Evolutionary conservation across 2,329 filamentous ascomycete species (phyloP).

Genomic region (Rutstroemia sp.): DNA sequence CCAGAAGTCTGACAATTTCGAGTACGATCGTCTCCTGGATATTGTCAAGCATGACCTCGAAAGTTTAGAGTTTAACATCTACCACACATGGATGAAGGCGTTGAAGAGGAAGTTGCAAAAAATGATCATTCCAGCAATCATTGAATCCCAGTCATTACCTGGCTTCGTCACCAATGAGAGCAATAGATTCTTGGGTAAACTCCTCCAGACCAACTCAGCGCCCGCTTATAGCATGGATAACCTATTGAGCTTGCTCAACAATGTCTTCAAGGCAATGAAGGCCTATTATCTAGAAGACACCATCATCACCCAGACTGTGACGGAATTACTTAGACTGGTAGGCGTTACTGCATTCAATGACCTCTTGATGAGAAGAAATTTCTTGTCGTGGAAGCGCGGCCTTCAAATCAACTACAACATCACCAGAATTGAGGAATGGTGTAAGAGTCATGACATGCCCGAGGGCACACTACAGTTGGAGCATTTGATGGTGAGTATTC

Average conservation of each 20-base stretch:
- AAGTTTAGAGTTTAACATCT: constrained; percentile 98
- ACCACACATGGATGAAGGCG: constrained; percentile 99
- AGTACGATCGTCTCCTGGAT: constrained; percentile 93
- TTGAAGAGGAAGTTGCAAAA: constrained; percentile 98
- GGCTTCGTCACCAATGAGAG: constrained; percentile 98
- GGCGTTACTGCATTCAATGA: constrained; percentile 99
- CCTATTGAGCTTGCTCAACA: constrained; percentile 88
- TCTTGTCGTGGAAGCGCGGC: constrained; percentile 98
- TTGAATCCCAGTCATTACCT: constrained; percentile 95
- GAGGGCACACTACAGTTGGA: constrained; percentile 95
- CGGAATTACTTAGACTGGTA: constrained; percentile 84
- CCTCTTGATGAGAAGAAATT: constrained; percentile 93
- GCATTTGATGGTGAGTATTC: constrained; percentile 75
- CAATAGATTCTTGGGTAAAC: constrained; percentile 95
- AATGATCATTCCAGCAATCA: constrained; percentile 99
- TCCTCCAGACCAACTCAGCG: constrained; percentile 79
- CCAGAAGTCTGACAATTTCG: constrained; percentile 98
- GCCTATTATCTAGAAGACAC: constrained; percentile 94
- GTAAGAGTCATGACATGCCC: constrained; percentile 99
- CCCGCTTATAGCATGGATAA: constrained; percentile 99
- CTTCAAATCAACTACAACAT: constrained; percentile 99
- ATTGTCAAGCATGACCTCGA: constrained; percentile 99
- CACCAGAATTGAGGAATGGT: constrained; percentile 98
- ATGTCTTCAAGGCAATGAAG: constrained; percentile 98
- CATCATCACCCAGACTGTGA: constrained; percentile 93